Evolutionary conservation across 192 early-diverging fungal species (phyloP), one percentile per base, ranked within the genome.

Genomic region (Coemansia brasiliensis): DNA sequence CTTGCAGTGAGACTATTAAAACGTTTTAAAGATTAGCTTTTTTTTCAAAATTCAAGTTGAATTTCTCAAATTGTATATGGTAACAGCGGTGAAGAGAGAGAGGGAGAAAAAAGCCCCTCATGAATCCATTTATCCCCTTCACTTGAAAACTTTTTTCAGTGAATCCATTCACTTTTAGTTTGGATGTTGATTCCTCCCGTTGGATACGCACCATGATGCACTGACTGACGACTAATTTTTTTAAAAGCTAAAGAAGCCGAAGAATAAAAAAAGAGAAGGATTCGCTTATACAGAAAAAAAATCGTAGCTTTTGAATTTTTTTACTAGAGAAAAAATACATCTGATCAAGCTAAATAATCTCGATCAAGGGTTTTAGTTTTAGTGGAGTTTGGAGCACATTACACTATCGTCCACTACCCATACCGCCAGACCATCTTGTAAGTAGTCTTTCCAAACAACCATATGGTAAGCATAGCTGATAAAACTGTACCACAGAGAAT

Each of bases 1-100:
- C 85, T 99, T 98, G 72, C 93, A 84, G 84, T 94, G 91, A 81
- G 89, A 90, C 88, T 84, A 79, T 39, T 58, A 20, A 18, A 21
- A 43, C 13, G 0, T 56, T 25, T 2, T n/a, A 43, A 24, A 5
- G 35, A 21, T 37, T 44, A 53, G 49, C 25, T 13, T 54, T 25
- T n/a, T n/a, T n/a, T n/a, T n/a, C n/a, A n/a, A n/a, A n/a, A n/a
- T n/a, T n/a, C n/a, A n/a, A n/a, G n/a, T n/a, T 35, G 41, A 35
- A 52, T 57, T 54, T 46, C 16, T 38, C 26, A 15, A 7, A 35
- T 9, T 35, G 3, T 16, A 39, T n/a, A n/a, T n/a, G n/a, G n/a
- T n/a, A n/a, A n/a, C n/a, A n/a, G n/a, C n/a, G n/a, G n/a, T n/a
- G n/a, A n/a, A n/a, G n/a, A n/a, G n/a, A n/a, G n/a, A n/a, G n/a